These are phyloP conservation scores for Cyberlindnera amylophila DNA, from an alignment of 805 yeast species.

Conservation along the genomic window DNA sequence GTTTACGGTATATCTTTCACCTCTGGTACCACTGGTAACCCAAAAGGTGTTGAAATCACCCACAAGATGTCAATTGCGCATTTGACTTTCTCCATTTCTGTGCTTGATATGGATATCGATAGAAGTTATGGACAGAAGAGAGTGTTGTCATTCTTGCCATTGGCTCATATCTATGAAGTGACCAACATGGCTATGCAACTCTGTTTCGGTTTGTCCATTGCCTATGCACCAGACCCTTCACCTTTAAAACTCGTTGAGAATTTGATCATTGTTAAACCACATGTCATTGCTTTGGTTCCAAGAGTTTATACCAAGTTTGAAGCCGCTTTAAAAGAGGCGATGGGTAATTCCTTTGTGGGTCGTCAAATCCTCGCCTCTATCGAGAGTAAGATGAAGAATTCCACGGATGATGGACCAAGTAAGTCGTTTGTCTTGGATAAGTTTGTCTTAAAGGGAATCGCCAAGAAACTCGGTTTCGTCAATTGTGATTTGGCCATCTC, in stretches of 20 bases:
- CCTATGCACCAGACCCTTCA: slow-evolving; percentile 46
- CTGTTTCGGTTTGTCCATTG: slow-evolving; percentile 38
- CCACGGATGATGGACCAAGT: slow-evolving; percentile 7
- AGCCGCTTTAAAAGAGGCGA: slow-evolving; percentile 36
- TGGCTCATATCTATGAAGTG: slow-evolving; percentile 61
- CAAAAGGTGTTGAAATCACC: slow-evolving; percentile 54
- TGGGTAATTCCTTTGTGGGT: slow-evolving; percentile 13
- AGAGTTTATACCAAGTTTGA: slow-evolving; percentile 53
- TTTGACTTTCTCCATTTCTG: slow-evolving; percentile 27
- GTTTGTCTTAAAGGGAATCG: slow-evolving; percentile 35
- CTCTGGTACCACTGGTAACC: slow-evolving; percentile 64
- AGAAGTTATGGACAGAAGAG: slow-evolving; percentile 24
- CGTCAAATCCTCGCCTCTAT: slow-evolving; percentile 14
- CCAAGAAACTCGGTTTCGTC: slow-evolving; percentile 36
- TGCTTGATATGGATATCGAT: slow-evolving; percentile 7
- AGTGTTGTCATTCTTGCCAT: slow-evolving; percentile 44
- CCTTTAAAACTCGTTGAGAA: slow-evolving; percentile 46
- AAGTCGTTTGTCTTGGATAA: slow-evolving; percentile 12
- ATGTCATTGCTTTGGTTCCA: slow-evolving; percentile 49
- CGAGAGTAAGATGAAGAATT: slow-evolving; percentile 13
- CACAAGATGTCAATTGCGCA: slow-evolving; percentile 43
- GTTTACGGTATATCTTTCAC: slow-evolving; percentile 56
- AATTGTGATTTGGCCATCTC: slow-evolving; percentile 31
- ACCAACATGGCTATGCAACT: slow-evolving; percentile 32
- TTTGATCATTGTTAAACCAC: slow-evolving; percentile 43